Conservation (phyloP, 495 filamentous ascomycete species). For the Hypoxylon perforatum region DNA sequence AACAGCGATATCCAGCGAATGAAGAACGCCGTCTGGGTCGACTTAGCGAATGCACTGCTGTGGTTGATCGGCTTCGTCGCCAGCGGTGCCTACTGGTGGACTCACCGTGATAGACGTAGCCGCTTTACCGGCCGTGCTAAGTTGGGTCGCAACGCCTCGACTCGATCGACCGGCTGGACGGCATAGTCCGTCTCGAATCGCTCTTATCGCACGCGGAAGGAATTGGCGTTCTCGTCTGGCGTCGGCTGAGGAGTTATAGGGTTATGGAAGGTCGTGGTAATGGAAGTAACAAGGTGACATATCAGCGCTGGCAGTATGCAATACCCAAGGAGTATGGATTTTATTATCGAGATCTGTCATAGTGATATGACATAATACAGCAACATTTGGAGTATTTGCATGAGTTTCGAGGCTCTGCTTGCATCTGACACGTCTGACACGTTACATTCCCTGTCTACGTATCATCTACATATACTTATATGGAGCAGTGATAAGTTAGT, state of each 20-base stretch:
- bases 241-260: not conserved
- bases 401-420: constrained; percentile 11
- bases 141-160: constrained; percentile 43
- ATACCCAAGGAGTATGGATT: constrained; percentile 20
- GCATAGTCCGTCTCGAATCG: constrained; percentile 8
- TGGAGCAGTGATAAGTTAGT: not conserved
- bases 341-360: constrained; percentile 7
- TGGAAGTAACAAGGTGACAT: not conserved
- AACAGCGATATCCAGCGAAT: constrained; percentile 73
- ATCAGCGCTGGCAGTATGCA: constrained; percentile 13
- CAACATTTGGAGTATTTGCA: not conserved
- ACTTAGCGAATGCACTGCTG: constrained; percentile 75
- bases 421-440: not conserved
- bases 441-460: constrained; percentile 2
- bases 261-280: not conserved
- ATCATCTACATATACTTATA: constrained; percentile 7
- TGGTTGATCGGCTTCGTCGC: constrained; percentile 71
- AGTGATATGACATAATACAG: constrained; percentile 18
- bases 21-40: constrained; percentile 89
- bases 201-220: not conserved
- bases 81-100: constrained; percentile 56
- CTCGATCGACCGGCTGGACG: constrained; percentile 30
- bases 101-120: constrained; percentile 51
- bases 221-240: not conserved
- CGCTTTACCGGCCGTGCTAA: constrained; percentile 63